These are phyloP conservation scores for Lactarius tabidus DNA, from an alignment of 768 basidiomycete species.

Conservation along the genomic window DNA sequence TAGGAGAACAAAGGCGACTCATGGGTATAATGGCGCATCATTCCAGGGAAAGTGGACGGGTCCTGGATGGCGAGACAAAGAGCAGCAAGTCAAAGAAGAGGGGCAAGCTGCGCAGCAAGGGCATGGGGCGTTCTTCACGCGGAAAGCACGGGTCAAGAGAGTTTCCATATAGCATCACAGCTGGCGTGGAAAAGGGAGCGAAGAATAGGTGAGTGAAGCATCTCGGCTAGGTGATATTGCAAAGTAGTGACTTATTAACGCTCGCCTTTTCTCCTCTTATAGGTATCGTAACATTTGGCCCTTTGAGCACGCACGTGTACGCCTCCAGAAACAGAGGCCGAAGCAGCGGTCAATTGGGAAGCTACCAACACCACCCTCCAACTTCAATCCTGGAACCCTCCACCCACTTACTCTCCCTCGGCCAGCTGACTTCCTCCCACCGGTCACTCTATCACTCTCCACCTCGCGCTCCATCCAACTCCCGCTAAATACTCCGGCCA, in stretches of 20 bases:
- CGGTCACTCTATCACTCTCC: slow-evolving; percentile 8
- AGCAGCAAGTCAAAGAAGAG: slow-evolving; percentile 23
- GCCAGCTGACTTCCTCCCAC: slow-evolving; percentile 23
- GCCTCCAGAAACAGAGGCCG: slow-evolving; percentile 39
- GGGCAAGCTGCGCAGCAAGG: slow-evolving; percentile 28
- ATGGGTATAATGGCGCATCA: slow-evolving; percentile 93
- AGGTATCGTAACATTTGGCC: slow-evolving; percentile 98
- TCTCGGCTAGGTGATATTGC: neutral
- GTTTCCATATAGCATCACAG: slow-evolving; percentile 92
- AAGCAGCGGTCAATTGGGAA: slow-evolving; percentile 10
- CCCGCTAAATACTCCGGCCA: slow-evolving; percentile 19
- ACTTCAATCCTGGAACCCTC: slow-evolving; percentile 13
- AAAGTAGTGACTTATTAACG: slow-evolving; percentile 1
- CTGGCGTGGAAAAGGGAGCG: slow-evolving; percentile 89
- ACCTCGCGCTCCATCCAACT: slow-evolving; percentile 13
- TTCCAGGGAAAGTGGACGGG: slow-evolving; percentile 50
- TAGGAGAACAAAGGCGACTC: slow-evolving; percentile 83
- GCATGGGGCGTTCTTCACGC: slow-evolving; percentile 18
- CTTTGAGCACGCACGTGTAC: slow-evolving; percentile 90
- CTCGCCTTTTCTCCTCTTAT: slow-evolving; percentile 2
- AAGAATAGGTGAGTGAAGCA: slow-evolving; percentile 71
- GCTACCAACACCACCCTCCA: slow-evolving; percentile 3
- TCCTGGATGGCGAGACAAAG: slow-evolving; percentile 21
- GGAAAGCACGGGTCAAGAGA: slow-evolving; percentile 21
- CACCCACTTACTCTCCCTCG: slow-evolving; percentile 17